A percentile compares a stretch with the other conserved stretches of the same genome.
phyloP scores from a whole-genome alignment of 208 protist genomes.

The Eutreptiella sp. region DNA sequence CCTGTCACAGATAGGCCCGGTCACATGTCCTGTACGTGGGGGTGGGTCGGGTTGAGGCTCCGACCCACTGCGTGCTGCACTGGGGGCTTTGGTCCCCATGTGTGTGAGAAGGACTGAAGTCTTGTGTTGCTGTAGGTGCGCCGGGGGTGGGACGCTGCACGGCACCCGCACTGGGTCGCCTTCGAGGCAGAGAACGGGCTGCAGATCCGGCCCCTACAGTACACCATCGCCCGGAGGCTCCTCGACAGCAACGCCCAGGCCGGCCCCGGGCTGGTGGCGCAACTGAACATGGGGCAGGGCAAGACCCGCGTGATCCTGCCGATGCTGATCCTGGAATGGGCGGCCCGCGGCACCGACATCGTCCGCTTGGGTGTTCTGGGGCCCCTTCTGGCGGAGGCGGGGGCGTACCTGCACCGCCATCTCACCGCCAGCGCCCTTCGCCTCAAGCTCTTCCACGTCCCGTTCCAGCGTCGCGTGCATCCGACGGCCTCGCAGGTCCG shows the following conservation, averaged over 20 bases:
- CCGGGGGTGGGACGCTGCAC: no score
- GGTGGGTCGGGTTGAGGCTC: no score
- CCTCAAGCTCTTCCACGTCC: background rate
- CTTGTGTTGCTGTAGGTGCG: no score
- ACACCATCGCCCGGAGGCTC: background rate
- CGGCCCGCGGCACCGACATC: background rate
- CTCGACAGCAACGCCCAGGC: background rate
- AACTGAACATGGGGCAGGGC: conserved; percentile 26
- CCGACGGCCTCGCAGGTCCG: no score
- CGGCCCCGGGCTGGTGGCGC: background rate
- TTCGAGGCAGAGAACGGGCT: background rate
- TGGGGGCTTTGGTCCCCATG: no score
- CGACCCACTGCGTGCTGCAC: no score
- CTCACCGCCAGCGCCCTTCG: background rate
- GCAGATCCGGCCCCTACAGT: background rate
- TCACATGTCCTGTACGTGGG: no score
- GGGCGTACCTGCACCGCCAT: background rate
- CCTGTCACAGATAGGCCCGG: no score
- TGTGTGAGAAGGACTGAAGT: no score
- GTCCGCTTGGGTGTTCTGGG: background rate
- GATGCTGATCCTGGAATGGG: conserved; percentile 7
- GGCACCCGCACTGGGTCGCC: conserved; percentile 5
- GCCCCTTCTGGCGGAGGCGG: background rate
- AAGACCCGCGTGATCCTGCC: conserved; percentile 20
- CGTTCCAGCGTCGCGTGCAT: background rate